These are phyloP conservation scores for Botryosphaeria dothidea DNA, from an alignment of 2,329 filamentous ascomycete genomes.

Conservation along the genomic window DNA sequence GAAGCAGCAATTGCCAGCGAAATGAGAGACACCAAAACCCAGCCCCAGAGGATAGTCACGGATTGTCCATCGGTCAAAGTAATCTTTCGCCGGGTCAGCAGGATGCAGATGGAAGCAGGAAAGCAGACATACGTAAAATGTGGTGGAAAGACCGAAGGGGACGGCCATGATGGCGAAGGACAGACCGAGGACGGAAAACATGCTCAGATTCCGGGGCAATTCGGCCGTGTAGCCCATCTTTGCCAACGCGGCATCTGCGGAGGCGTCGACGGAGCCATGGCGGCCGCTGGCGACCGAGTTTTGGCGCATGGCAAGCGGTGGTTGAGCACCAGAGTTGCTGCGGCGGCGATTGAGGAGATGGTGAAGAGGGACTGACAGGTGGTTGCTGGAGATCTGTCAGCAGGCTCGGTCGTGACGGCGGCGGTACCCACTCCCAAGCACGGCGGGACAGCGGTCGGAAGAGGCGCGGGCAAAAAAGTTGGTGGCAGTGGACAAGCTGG, in stretches of 20 bases:
- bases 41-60: slow-evolving; percentile 71
- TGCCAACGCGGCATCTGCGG: slow-evolving; percentile 61
- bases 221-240: slow-evolving; percentile 70
- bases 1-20: slow-evolving; percentile 65
- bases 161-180: slow-evolving; percentile 76
- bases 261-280: slow-evolving; percentile 18
- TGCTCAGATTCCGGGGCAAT: slow-evolving; percentile 65
- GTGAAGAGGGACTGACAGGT: background rate
- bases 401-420: background rate
- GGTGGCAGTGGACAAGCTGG: background rate
- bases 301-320: slow-evolving; percentile 16
- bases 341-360: background rate
- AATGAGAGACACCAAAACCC: slow-evolving; percentile 65
- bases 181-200: slow-evolving; percentile 68
- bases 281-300: slow-evolving; percentile 1
- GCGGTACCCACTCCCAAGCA: background rate
- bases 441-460: slow-evolving; percentile 3
- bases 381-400: slow-evolving; percentile 5
- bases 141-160: slow-evolving; percentile 68
- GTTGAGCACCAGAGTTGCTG: slow-evolving; percentile 2
- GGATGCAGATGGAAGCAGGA: background rate
- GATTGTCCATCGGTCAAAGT: slow-evolving; percentile 67
- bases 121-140: slow-evolving; percentile 50
- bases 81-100: slow-evolving; percentile 41
- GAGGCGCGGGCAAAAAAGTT: background rate